Evolutionary conservation across 768 basidiomycete species (phyloP), one percentile per base, ranked within the genome.

Genomic region (Termitomyces sp.): DNA sequence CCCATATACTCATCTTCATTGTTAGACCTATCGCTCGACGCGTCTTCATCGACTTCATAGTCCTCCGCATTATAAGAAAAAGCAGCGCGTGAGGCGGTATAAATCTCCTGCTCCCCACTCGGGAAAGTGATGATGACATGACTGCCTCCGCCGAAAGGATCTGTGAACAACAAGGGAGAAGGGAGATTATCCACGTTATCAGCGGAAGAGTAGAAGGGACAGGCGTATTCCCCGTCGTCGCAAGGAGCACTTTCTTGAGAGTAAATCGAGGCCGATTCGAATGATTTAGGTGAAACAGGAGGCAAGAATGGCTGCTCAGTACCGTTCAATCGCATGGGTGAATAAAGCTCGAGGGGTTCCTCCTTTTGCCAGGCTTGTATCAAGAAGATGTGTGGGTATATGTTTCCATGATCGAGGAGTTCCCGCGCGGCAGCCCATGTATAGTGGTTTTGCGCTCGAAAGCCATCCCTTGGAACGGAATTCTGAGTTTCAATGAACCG

Each of bases 301-400:
- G n/a, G 18, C 8, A 33, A 41, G 49, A 48, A 52, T 24, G 3
- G 11, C 36, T 28, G 18, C 10, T 52, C 52, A 28, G 52, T 52
- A 14, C 52, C 32, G 4, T 51, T 47, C 38, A 47, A 22, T 5
- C 24, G 46, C 49, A 54, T n/a, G 16, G 58, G 32, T 26, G 46
- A 38, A 26, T 32, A 28, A 44, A 28, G 24, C 3, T 26, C 33
- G 5, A 54, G 24, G 10, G 32, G 20, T 10, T 53, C 50, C 26
- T 57, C 41, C 26, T n/a, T 10, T 30, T 52, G 56, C 28, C 48
- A 35, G n/a, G 52, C 57, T 28, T 52, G 59, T 20, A 28, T 20
- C 45, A 64, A 33, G n/a, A 33, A 1, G 24, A 64, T 54, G 36
- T 58, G 56, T 30, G 63, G 63, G 47, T 57, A 57, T 14, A 46